Evolutionary conservation across 2,329 filamentous ascomycete species (phyloP).

Genomic region (Hypoxylon sp.): DNA sequence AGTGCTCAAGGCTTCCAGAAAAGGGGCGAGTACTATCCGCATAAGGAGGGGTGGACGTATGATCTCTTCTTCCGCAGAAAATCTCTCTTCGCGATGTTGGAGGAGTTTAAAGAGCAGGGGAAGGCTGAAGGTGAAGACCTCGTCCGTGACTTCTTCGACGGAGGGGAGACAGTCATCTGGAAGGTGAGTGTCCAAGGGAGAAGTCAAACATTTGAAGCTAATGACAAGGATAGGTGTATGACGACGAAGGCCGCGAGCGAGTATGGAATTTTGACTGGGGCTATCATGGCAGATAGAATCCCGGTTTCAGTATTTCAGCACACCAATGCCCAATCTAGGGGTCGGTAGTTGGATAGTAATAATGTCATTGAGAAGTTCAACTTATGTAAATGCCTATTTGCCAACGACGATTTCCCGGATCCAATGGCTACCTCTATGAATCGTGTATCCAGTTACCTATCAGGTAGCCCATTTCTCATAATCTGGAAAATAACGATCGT

Average conservation of each 20-base stretch:
- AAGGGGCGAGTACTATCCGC: background rate
- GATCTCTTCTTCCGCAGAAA: conserved; percentile 43
- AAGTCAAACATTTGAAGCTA: background rate
- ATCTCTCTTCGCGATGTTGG: conserved; percentile 35
- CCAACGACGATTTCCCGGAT: background rate
- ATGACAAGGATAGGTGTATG: conserved; percentile 19
- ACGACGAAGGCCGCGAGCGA: conserved; percentile 14
- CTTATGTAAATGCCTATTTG: background rate
- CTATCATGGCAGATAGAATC: conserved; percentile 16
- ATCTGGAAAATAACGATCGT: conserved; percentile 70
- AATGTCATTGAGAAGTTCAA: background rate
- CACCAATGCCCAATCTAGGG: background rate
- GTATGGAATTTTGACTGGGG: conserved; percentile 11
- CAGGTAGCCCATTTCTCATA: conserved; percentile 61
- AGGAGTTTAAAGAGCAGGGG: conserved; percentile 35
- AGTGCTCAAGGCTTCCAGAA: conserved; percentile 1
- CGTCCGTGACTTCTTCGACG: conserved; percentile 44
- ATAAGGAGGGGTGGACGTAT: conserved; percentile 23
- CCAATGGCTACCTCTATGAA: background rate
- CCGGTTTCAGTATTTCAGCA: background rate
- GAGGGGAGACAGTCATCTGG: conserved; percentile 43
- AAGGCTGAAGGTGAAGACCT: conserved; percentile 30
- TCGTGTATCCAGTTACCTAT: background rate
- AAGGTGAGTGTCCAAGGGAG: conserved; percentile 25
- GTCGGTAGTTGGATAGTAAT: background rate